Conservation (phyloP, 2,329 filamentous ascomycete genomes). For the Bertia moriformis region DNA sequence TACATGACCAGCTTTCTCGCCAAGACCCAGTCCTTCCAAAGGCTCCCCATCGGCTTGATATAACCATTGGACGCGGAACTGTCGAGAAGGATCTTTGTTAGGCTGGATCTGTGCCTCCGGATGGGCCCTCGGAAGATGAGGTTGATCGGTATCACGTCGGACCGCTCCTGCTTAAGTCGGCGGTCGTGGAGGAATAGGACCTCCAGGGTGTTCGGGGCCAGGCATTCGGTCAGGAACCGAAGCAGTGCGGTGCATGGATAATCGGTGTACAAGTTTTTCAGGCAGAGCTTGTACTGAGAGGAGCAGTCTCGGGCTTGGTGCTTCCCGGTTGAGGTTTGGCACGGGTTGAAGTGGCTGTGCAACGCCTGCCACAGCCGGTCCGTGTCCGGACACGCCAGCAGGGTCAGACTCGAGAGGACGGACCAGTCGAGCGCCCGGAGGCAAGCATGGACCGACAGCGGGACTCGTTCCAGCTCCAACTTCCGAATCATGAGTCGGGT, state of each 20-base stretch:
- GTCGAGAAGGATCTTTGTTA: slow-evolving; percentile 63
- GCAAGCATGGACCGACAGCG: slow-evolving; percentile 58
- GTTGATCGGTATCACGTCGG: slow-evolving; percentile 50
- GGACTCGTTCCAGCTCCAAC: slow-evolving; percentile 62
- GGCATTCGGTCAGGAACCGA: slow-evolving; percentile 60
- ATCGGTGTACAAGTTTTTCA: slow-evolving; percentile 67
- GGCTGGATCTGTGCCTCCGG: slow-evolving; percentile 53
- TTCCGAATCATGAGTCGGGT: slow-evolving; percentile 53
- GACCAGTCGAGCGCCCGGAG: slow-evolving; percentile 63
- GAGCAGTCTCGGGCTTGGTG: slow-evolving; percentile 15
- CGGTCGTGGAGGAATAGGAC: slow-evolving; percentile 63
- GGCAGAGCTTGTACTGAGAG: slow-evolving; percentile 42
- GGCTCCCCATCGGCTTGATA: slow-evolving; percentile 15
- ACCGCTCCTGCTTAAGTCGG: slow-evolving; percentile 26
- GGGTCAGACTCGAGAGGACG: slow-evolving; percentile 53
- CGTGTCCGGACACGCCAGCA: slow-evolving; percentile 59
- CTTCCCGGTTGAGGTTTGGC: slow-evolving; percentile 11
- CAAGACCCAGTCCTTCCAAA: slow-evolving; percentile 60
- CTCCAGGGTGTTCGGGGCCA: slow-evolving; percentile 68
- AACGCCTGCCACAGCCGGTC: slow-evolving; percentile 61
- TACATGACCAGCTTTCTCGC: slow-evolving; percentile 56
- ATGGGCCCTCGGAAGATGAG: slow-evolving; percentile 58
- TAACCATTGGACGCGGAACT: slow-evolving; percentile 37
- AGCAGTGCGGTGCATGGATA: slow-evolving; percentile 55
- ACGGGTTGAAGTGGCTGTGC: slow-evolving; percentile 42